Percentiles rank a stretch among this genome's conserved stretches.
These are phyloP conservation scores for Cinnamomum micranthum DNA, from an alignment of 164 flowering plant species.

Conservation along the genomic window DNA sequence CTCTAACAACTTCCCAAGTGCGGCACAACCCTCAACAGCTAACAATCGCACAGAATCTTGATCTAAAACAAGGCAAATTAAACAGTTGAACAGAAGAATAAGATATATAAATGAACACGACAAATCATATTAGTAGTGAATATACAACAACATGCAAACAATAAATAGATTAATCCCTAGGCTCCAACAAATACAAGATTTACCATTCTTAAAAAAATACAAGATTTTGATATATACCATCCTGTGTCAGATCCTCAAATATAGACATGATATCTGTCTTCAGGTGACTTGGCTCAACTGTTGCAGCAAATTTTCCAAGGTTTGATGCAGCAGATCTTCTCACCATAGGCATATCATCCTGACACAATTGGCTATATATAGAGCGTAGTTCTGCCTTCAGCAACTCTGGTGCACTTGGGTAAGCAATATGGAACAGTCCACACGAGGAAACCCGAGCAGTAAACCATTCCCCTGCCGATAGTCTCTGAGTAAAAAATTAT, in stretches of 20 bases:
- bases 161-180: too few relatives aligned
- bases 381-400: conserved; percentile 69
- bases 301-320: conserved; percentile 93
- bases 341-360: conserved; percentile 99
- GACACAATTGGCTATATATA: conserved; percentile 79
- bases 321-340: conserved; percentile 95
- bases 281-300: conserved; percentile 75
- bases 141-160: too few relatives aligned
- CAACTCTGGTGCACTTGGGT: conserved; percentile 82
- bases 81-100: background rate
- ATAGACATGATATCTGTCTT: conserved; percentile 80
- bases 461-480: conserved; percentile 98
- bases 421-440: conserved; percentile 92
- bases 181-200: too few relatives aligned
- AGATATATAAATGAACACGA: too few relatives aligned
- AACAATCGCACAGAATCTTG: conserved; percentile 95
- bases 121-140: too few relatives aligned
- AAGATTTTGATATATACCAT: conserved; percentile 44
- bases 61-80: conserved; percentile 39
- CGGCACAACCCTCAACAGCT: conserved; percentile 98
- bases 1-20: conserved; percentile 92
- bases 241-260: conserved; percentile 89
- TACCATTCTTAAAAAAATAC: too few relatives aligned
- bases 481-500: conserved; percentile 43
- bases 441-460: conserved; percentile 98